Evolutionary conservation across 805 yeast genomes (phyloP), one percentile per base, ranked within the genome.

Genomic region (Metschnikowia aberdeeniae): DNA sequence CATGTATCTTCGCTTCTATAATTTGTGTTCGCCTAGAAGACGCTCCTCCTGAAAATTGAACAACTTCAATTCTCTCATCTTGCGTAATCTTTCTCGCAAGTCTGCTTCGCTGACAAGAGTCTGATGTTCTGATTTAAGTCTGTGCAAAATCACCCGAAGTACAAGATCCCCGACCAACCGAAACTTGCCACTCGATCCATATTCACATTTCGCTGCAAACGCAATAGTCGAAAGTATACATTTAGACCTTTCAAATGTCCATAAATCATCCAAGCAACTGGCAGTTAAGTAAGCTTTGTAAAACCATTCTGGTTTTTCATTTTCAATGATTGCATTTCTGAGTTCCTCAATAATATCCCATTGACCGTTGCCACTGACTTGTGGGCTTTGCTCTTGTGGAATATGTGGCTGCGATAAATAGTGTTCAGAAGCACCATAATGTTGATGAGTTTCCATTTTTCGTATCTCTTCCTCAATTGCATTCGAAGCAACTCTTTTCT

Each of bases 61-160:
- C 36, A 55, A 54, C 34, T 53, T 57, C 30, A 42, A 45, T 20
- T 55, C 55, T 53, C 54, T 55, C 60, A 59, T 49, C 17, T 46
- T 49, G 28, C 48, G 49, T n/a, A 59, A 38, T 14, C 58, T 47
- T 11, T 43, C 28, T 14, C 44, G 49, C 10, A 59, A 30, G n/a
- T 34, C 9, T n/a, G 43, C 45, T 12, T 32, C 40, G 20, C 31
- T 33, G 5, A 54, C 38, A 5, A 38, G 30, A 14, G 45, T 34
- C 24, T 38, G 31, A 28, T 40, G 43, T 31, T 46, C 51, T 17
- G 49, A 43, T 13, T 44, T 44, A 26, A 54, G 44, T 26, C 51
- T 36, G 27, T 42, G 29, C 38, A 36, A 40, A 33, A 51, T 39
- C 26, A 46, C 36, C n/a, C 36, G 31, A 13, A 52, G 19, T 35